Evolutionary conservation across 140 eudicot species (phyloP).

Genomic region (Senecio squalidus): DNA sequence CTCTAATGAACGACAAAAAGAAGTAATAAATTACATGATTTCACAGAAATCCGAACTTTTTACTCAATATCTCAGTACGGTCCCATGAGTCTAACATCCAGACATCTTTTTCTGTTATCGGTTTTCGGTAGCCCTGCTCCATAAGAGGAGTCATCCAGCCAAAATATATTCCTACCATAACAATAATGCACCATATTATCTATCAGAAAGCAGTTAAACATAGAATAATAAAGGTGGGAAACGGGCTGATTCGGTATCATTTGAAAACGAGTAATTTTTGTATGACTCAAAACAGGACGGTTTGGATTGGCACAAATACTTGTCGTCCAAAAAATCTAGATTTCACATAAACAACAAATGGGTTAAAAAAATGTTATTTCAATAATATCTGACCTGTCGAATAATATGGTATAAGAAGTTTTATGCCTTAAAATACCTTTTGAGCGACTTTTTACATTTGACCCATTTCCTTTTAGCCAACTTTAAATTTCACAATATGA

Average conservation of each 20-base stretch:
- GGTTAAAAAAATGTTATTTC: too few species aligned
- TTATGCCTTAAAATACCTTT: too few species aligned
- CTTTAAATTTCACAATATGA: too few species aligned
- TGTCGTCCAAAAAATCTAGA: too few species aligned
- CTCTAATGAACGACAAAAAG: background rate
- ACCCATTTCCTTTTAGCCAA: too few species aligned
- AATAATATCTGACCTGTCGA: too few species aligned
- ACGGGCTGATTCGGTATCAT: background rate
- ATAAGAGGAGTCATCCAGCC: conserved; percentile 87
- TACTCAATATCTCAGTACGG: conserved; percentile 63
- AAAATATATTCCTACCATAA: conserved; percentile 55
- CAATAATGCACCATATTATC: conserved; percentile 14
- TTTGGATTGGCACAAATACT: too few species aligned
- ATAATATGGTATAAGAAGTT: too few species aligned
- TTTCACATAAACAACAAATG: too few species aligned
- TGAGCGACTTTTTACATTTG: too few species aligned
- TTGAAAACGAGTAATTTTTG: background rate
- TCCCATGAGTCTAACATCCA: conserved; percentile 97
- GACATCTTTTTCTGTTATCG: conserved; percentile 90
- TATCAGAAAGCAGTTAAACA: conserved; percentile 10
- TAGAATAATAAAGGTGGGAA: background rate
- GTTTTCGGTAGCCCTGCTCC: conserved; percentile 81
- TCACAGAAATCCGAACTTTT: conserved; percentile 40
- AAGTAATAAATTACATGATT: background rate
- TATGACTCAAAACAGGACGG: too few species aligned